Conservation (phyloP, 257 asterid genomes). For the Catharanthus roseus region DNA sequence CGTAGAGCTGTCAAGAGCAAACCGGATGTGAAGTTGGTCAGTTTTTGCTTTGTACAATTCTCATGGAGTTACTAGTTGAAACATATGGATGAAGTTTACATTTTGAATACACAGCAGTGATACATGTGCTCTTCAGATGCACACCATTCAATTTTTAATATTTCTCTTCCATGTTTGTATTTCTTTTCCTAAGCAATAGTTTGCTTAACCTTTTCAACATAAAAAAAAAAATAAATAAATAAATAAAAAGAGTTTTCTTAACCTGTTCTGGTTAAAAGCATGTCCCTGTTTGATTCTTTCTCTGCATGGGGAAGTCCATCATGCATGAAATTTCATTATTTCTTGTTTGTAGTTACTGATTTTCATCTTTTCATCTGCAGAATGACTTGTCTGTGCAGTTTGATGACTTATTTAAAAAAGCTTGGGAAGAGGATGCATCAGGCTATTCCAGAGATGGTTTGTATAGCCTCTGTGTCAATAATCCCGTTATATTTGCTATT, state of each 20-base stretch:
- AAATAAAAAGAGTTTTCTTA: background rate
- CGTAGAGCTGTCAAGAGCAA: constrained; percentile 31
- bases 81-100: background rate
- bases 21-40: constrained; percentile 53
- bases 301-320: constrained; percentile 5
- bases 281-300: constrained; percentile 7
- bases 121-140: background rate
- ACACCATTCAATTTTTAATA: background rate
- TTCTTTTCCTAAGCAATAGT: background rate
- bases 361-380: constrained; percentile 44
- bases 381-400: constrained; percentile 82
- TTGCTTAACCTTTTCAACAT: no score
- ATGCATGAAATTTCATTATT: background rate
- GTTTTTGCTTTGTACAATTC: constrained; percentile 24
- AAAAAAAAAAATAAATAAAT: no score
- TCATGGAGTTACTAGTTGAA: background rate
- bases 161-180: background rate
- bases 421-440: constrained; percentile 82
- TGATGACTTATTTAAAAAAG: constrained; percentile 89
- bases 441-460: constrained; percentile 53
- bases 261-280: background rate
- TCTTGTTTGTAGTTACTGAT: constrained; percentile 27
- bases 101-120: background rate
- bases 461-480: constrained; percentile 26
- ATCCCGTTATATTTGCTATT: constrained; percentile 1